Evolutionary conservation across 169 alveolate genomes (phyloP).

Genomic region (Plasmodium billcollinsi): DNA sequence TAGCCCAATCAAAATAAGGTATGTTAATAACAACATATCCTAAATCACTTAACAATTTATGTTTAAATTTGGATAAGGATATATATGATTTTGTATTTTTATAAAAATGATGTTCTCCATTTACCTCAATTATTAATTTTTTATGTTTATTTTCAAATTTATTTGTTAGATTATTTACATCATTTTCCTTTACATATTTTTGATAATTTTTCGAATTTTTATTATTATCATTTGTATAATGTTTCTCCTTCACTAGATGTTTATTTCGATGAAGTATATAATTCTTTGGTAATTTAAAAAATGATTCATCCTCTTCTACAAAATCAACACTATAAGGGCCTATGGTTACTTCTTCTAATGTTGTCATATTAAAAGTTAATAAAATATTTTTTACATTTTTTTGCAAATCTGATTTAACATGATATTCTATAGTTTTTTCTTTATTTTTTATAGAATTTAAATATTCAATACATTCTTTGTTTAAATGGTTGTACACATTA

Average conservation of each 20-base stretch:
- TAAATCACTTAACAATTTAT: conserved; percentile 91
- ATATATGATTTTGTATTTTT: conserved; percentile 89
- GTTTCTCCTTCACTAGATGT: background rate
- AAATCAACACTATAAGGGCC: conserved; percentile 64
- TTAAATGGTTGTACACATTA: conserved; percentile 36
- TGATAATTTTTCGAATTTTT: background rate
- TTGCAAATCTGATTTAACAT: conserved; percentile 59
- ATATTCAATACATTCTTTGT: conserved; percentile 43
- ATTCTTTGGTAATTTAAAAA: conserved; percentile 4
- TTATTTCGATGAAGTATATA: conserved; percentile 1
- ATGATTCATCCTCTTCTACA: conserved; percentile 40
- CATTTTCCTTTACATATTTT: background rate
- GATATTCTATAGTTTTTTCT: conserved; percentile 27
- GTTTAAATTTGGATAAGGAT: conserved; percentile 91
- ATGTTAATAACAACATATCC: conserved; percentile 88
- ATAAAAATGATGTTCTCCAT: conserved; percentile 93
- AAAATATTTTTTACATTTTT: conserved; percentile 32
- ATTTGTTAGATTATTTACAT: background rate
- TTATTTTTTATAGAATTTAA: conserved; percentile 35
- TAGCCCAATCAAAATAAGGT: conserved; percentile 85
- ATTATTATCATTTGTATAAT: background rate
- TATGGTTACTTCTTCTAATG: conserved; percentile 45
- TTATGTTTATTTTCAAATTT: conserved; percentile 11
- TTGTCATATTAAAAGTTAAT: conserved; percentile 27
- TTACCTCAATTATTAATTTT: conserved; percentile 88